Percentiles rank a stretch among this genome's conserved stretches.
Evolutionary conservation across 2,329 filamentous ascomycete genomes (phyloP).

Genomic region (Clonostachys rhizophaga): DNA sequence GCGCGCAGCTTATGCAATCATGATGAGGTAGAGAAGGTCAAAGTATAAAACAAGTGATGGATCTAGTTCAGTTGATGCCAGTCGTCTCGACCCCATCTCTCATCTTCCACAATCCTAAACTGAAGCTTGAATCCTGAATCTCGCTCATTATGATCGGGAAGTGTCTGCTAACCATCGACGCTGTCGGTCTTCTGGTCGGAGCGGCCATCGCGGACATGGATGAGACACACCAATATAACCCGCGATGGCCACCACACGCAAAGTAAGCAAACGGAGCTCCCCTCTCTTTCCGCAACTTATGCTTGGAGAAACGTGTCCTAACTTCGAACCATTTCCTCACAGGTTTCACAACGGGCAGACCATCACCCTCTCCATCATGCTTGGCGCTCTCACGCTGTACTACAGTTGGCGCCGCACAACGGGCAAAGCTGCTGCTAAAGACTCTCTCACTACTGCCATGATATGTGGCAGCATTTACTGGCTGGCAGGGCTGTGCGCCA

Average conservation of each 20-base stretch:
- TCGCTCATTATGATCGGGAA: slow-evolving; percentile 15
- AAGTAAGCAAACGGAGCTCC: slow-evolving; percentile 20
- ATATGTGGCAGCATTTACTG: slow-evolving; percentile 34
- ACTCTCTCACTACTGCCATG: slow-evolving; percentile 22
- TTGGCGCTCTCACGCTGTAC: slow-evolving; percentile 30
- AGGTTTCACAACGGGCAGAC: slow-evolving; percentile 37
- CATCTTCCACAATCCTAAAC: no score
- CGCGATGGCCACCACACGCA: slow-evolving; percentile 38
- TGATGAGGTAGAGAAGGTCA: no score
- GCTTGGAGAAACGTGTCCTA: no score
- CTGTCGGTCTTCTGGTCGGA: slow-evolving; percentile 26
- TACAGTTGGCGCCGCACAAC: slow-evolving; percentile 25
- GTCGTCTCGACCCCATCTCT: no score
- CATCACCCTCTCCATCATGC: slow-evolving; percentile 29
- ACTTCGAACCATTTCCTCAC: not conserved
- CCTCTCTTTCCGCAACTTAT: no score
- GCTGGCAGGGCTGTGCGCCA: slow-evolving; percentile 27
- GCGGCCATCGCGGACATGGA: slow-evolving; percentile 30
- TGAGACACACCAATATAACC: slow-evolving; percentile 35
- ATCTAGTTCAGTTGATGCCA: no score
- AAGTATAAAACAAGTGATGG: no score
- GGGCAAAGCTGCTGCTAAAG: slow-evolving; percentile 11
- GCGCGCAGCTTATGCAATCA: no score
- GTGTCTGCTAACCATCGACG: slow-evolving; percentile 31
- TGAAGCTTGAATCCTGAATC: slow-evolving; percentile 29